phyloP scores from a whole-genome alignment of 345 rosid genomes.

The Anastatica hierochuntica region DNA sequence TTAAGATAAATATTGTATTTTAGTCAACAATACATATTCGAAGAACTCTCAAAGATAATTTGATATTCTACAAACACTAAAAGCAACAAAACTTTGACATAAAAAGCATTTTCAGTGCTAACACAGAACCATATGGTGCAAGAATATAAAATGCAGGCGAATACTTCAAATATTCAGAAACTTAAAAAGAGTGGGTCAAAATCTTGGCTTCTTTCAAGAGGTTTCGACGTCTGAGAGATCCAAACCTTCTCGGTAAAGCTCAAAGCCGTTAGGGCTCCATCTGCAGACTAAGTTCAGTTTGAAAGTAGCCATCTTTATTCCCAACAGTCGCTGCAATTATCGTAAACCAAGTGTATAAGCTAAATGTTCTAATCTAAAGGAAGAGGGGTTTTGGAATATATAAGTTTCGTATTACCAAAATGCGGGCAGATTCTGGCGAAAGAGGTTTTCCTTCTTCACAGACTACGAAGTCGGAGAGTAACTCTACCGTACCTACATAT shows the following conservation, averaged over 20 bases:
- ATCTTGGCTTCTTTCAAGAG: conserved; percentile 31
- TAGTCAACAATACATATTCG: no score
- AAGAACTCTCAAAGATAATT: no score
- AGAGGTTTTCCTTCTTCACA: conserved; percentile 88
- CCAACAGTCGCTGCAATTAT: conserved; percentile 69
- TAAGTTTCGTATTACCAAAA: conserved; percentile 45
- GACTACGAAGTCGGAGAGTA: conserved; percentile 75
- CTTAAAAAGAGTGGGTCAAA: background rate
- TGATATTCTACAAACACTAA: conserved; percentile 18
- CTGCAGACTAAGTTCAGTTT: conserved; percentile 65
- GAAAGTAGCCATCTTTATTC: conserved; percentile 90
- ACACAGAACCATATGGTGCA: no score
- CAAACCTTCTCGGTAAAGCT: conserved; percentile 53
- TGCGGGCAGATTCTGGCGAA: conserved; percentile 85
- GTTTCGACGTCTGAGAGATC: conserved; percentile 87
- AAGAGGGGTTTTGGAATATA: no score
- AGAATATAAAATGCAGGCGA: background rate
- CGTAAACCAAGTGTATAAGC: no score
- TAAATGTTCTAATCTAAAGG: no score
- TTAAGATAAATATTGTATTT: no score
- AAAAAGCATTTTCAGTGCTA: no score
- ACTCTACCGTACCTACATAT: conserved; percentile 86
- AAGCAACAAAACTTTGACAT: conserved; percentile 20
- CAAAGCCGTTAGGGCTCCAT: conserved; percentile 70
- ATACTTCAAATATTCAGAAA: background rate